phyloP scores from a whole-genome alignment of 2,329 filamentous ascomycete species.

The Pseudopyrenochaeta lycopersici region DNA sequence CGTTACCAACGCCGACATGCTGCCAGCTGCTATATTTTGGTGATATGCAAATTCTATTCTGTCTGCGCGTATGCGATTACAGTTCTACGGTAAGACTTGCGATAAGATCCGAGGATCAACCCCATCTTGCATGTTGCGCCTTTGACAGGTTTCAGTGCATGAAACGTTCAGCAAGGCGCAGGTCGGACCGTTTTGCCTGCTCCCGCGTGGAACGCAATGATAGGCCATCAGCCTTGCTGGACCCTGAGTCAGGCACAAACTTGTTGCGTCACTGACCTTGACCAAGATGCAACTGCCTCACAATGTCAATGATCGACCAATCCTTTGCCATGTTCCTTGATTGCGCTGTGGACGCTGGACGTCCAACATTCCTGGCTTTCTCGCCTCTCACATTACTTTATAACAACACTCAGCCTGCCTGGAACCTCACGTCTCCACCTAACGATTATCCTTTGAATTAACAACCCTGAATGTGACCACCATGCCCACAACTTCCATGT shows the following conservation, averaged over 20 bases:
- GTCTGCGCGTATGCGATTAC: too few species aligned
- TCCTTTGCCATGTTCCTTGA: conserved; percentile 27
- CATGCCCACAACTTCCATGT: conserved; percentile 25
- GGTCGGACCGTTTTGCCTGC: conserved; percentile 16
- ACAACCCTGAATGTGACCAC: conserved; percentile 12
- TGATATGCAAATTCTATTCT: too few species aligned
- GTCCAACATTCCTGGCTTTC: conserved; percentile 15
- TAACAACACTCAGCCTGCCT: conserved; percentile 23
- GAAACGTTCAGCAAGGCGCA: conserved; percentile 1
- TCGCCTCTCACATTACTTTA: conserved; percentile 9
- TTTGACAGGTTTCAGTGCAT: neutral
- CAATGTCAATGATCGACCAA: conserved; percentile 25
- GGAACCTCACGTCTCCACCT: conserved; percentile 5
- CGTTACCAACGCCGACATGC: too few species aligned
- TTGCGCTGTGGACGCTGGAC: conserved; percentile 21
- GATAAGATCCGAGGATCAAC: too few species aligned
- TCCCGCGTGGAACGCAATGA: conserved; percentile 11
- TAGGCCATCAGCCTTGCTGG: conserved; percentile 27
- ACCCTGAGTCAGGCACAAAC: conserved; percentile 27
- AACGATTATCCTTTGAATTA: conserved; percentile 13
- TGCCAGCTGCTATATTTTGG: too few species aligned
- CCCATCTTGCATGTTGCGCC: too few species aligned
- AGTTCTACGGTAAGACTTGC: too few species aligned
- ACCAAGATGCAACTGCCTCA: conserved; percentile 36
- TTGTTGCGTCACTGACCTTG: conserved; percentile 32